Conservation (phyloP, 2,329 filamentous ascomycete species). For the Septoria linicola region DNA sequence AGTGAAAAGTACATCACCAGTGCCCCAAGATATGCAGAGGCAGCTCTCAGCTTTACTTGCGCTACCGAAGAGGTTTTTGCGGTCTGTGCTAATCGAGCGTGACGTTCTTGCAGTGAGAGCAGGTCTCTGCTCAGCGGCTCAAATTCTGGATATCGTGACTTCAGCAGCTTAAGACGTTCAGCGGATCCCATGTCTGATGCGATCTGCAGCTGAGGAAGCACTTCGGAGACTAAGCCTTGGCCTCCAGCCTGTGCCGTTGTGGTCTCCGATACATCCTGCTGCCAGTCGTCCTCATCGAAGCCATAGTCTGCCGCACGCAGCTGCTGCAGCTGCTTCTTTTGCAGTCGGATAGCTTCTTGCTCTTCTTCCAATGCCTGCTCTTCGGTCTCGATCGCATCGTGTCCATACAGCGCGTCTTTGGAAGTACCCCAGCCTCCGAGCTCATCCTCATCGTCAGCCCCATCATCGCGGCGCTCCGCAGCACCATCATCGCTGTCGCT, state of each 20-base stretch:
- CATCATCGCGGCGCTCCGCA: conserved; percentile 37
- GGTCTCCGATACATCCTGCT: conserved; percentile 51
- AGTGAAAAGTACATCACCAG: conserved; percentile 94
- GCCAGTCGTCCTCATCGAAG: conserved; percentile 88
- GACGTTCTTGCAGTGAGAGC: conserved; percentile 58
- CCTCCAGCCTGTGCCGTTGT: conserved; percentile 44
- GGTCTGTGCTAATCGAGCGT: conserved; percentile 21
- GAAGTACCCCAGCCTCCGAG: conserved; percentile 30
- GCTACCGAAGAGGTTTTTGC: conserved; percentile 21
- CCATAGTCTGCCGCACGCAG: conserved; percentile 93
- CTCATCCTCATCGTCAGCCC: conserved; percentile 33
- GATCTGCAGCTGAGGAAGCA: conserved; percentile 80
- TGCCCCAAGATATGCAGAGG: conserved; percentile 81
- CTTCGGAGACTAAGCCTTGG: conserved; percentile 70
- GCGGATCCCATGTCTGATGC: conserved; percentile 73
- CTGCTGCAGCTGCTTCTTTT: conserved; percentile 84
- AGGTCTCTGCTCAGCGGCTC: conserved; percentile 82
- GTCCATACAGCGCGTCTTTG: conserved; percentile 77
- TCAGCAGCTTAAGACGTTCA: conserved; percentile 73
- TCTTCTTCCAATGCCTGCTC: conserved; percentile 86
- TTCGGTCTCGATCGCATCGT: conserved; percentile 71
- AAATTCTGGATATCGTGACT: conserved; percentile 86
- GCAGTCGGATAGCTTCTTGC: conserved; percentile 79
- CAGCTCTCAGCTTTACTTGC: conserved; percentile 69
- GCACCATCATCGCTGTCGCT: conserved; percentile 77